Base-by-base conservation (phyloP, 345 rosid genomes). In the Salix exigua region DNA sequence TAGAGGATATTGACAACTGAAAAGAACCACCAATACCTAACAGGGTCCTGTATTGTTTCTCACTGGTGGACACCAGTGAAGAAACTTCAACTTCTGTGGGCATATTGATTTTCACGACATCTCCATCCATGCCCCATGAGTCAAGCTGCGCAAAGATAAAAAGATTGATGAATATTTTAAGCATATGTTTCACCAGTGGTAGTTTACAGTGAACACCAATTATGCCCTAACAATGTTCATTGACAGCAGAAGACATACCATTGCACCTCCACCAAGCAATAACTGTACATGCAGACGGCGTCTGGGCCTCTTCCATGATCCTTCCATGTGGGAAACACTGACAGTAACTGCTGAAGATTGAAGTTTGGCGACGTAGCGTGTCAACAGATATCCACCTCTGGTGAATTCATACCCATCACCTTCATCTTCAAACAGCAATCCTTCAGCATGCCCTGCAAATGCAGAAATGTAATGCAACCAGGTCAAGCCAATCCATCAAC, bases 41-140 rank as follows among this genome's bases (percentile, higher is more conserved):
- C 46, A 77, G 86, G 48, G 77, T 78, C 77, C 68, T 86, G 73
- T 82, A 83, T 62, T 86, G 78, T 83, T 90, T 83, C 83, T 86
- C 89, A 62, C 92, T 83, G 12, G 69, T 68, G 51, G 85, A 82
- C 76, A 88, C 79, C 80, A 92, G 72, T 69, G 76, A 61, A 72
- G 84, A 80, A 38, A 87, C 81, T 81, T 85, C 88, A 60, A 44
- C 72, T 68, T 86, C 90, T 68, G 91, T 78, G 77, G 97, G 97
- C 77, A 91, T 40, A 48, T 37, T 70, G 69, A 94, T 88, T 77
- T 89, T 86, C 77, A 94, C 46, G 48, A 68, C 72, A 40, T 91
- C 94, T 80, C 98, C 98, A 87, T 94, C 98, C 85, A 80, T 86
- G 79, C 98, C 97, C 94, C 92, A 90, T 51, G 85, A 79, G 78